Conservation (phyloP, 2,329 filamentous ascomycete genomes). For the Pseudopyricularia cyperi region DNA sequence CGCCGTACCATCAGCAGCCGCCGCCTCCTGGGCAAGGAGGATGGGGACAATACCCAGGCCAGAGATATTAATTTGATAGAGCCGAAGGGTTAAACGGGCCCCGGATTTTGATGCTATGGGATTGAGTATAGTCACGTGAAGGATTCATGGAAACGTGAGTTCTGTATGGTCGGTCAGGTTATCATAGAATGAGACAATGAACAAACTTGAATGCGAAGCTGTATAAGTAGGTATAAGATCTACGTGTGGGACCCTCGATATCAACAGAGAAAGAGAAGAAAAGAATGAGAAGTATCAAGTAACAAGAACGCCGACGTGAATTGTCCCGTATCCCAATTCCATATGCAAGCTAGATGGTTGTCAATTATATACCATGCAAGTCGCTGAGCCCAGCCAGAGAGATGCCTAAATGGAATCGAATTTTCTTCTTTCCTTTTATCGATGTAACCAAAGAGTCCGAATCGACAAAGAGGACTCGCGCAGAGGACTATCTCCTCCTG, state of each 20-base stretch:
- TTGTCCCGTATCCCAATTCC: not conserved
- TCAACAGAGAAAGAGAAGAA: slow-evolving; percentile 2
- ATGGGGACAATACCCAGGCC: not conserved
- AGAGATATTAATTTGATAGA: not conserved
- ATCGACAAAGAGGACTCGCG: not conserved
- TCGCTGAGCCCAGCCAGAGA: not conserved
- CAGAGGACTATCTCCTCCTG: slow-evolving; percentile 25
- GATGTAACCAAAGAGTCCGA: too few relatives aligned
- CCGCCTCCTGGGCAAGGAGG: slow-evolving; percentile 11
- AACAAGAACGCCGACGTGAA: not conserved
- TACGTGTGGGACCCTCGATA: not conserved
- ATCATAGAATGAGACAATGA: not conserved
- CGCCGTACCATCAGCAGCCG: slow-evolving; percentile 11
- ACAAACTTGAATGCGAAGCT: not conserved
- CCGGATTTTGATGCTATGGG: too few relatives aligned
- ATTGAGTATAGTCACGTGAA: too few relatives aligned
- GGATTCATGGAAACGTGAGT: too few relatives aligned
- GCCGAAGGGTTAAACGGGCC: not conserved
- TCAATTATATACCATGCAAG: not conserved
- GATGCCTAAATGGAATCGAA: too few relatives aligned
- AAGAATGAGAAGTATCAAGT: not conserved
- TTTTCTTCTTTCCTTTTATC: too few relatives aligned
- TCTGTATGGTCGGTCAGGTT: too few relatives aligned
- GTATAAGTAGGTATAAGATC: too few relatives aligned
- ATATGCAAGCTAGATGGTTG: not conserved